Evolutionary conservation across 768 basidiomycete genomes (phyloP), one percentile per base, ranked within the genome.

Genomic region (Cystofilobasidium macerans): DNA sequence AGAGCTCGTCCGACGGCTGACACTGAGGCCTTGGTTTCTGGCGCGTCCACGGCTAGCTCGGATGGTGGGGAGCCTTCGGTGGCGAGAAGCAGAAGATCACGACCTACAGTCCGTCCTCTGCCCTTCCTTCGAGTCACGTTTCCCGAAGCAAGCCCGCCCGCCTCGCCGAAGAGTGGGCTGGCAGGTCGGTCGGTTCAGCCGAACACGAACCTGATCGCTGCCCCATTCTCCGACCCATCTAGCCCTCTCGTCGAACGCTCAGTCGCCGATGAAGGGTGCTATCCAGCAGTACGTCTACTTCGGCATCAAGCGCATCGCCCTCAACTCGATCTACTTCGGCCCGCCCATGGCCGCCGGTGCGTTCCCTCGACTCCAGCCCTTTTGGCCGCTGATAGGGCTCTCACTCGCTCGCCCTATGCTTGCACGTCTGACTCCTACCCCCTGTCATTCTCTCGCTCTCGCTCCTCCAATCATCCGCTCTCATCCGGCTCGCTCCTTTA

Each of bases 61-160:
- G 51, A 54, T 54, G 51, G 51, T 54, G 51, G 51, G 51, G 51
- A 32, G 51, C 51, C 28, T 54, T 54, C 51, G 51, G 51, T 30
- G 51, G 51, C 18, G 51, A 54, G 51, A 54, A 54, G 51, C 51
- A 54, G 51, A 12, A 30, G 14, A 54, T 54, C 51, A 54, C 51
- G 28, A 54, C 51, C 51, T 54, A 54, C 51, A 54, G 51, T 54
- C 28, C 51, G 51, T 54, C 20, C 51, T 54, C 30, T 20, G 24
- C 16, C 32, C 2, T 8, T 54, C n/a, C 28, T 51, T 48, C 47
- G n/a, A 22, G 20, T 8, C 28, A 24, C 11, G 12, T 22, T 51
- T 6, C 48, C 28, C 7, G 24, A 9, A n/a, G n/a, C n/a, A n/a
- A n/a, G n/a, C n/a, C n/a, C n/a, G n/a, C n/a, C n/a, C n/a, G n/a